Conservation (phyloP, 1,284 basidiomycete species). For the Ceratobasidium sp. region DNA sequence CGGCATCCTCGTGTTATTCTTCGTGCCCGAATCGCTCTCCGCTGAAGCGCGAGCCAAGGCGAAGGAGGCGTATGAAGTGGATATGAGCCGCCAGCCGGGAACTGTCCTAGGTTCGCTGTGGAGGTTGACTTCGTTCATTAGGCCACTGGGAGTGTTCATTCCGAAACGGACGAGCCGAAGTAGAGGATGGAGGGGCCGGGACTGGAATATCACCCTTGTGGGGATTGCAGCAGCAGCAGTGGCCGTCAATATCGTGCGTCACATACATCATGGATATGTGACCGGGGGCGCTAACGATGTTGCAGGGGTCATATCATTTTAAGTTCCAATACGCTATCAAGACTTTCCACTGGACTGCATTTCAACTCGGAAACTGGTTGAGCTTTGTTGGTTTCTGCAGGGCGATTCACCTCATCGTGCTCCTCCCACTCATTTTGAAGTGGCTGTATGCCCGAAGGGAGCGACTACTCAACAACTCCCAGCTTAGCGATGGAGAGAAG, state of each 20-base stretch:
- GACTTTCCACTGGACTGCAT: conserved; percentile 78
- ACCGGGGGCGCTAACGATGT: neutral
- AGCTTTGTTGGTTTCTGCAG: conserved; percentile 71
- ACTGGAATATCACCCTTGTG: conserved; percentile 78
- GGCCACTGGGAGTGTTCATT: conserved; percentile 74
- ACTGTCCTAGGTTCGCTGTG: conserved; percentile 3
- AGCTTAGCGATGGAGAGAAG: conserved; percentile 22
- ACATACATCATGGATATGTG: conserved; percentile 25
- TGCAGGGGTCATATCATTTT: conserved; percentile 69
- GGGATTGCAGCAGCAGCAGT: conserved; percentile 61
- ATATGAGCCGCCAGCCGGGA: conserved; percentile 22
- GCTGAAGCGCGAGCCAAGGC: conserved; percentile 43
- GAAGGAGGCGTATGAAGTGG: conserved; percentile 46
- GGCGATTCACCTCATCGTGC: conserved; percentile 70
- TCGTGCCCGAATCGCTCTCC: conserved; percentile 83
- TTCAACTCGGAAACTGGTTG: conserved; percentile 82
- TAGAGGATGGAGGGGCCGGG: conserved; percentile 55
- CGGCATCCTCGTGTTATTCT: conserved; percentile 66
- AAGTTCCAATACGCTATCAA: conserved; percentile 79
- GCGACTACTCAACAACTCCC: neutral
- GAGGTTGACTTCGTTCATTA: conserved; percentile 64
- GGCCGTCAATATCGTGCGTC: conserved; percentile 61
- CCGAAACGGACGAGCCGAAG: conserved; percentile 63
- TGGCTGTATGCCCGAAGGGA: conserved; percentile 29
- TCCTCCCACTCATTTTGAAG: conserved; percentile 65